Percentiles rank a stretch among this genome's conserved stretches.
Conservation (phyloP, 192 early-diverging fungal species). For the Rhizophagus prolifer region DNA sequence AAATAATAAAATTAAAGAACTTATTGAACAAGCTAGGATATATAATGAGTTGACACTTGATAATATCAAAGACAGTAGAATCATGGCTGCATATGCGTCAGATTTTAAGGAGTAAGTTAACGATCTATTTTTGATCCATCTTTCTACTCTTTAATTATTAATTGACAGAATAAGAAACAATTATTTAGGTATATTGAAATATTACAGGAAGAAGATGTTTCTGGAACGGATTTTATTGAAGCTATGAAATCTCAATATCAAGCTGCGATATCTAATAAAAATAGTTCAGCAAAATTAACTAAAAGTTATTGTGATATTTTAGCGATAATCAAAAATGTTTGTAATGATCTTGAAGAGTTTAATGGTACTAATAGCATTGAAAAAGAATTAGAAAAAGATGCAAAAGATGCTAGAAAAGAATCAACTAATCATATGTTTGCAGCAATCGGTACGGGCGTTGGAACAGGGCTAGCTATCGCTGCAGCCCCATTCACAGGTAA, state of each 20-base stretch:
- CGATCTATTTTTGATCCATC: too few relatives aligned
- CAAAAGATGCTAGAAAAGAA: not conserved
- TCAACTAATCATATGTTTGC: not conserved
- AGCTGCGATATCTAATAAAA: not conserved
- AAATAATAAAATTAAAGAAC: not conserved
- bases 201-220: slow-evolving; percentile 7
- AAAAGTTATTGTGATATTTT: slow-evolving; percentile 3
- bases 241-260: slow-evolving; percentile 9
- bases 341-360: not conserved
- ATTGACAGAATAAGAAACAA: not conserved
- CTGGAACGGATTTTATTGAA: slow-evolving; percentile 2
- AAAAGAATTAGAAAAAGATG: slow-evolving; percentile 3
- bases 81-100: not conserved
- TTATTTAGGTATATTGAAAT: slow-evolving; percentile 15
- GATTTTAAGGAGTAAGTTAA: slow-evolving; percentile 5
- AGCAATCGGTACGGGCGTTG: slow-evolving; percentile 9
- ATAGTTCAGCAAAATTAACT: not conserved
- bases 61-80: not conserved
- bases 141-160: not conserved
- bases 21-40: not conserved
- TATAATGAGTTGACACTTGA: not conserved
- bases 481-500: slow-evolving; percentile 15
- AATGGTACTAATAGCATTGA: not conserved
- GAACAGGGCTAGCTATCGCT: slow-evolving; percentile 1
- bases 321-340: slow-evolving; percentile 3